Evolutionary conservation across 1,284 basidiomycete species (phyloP).

Genomic region (Ganoderma boninense): DNA sequence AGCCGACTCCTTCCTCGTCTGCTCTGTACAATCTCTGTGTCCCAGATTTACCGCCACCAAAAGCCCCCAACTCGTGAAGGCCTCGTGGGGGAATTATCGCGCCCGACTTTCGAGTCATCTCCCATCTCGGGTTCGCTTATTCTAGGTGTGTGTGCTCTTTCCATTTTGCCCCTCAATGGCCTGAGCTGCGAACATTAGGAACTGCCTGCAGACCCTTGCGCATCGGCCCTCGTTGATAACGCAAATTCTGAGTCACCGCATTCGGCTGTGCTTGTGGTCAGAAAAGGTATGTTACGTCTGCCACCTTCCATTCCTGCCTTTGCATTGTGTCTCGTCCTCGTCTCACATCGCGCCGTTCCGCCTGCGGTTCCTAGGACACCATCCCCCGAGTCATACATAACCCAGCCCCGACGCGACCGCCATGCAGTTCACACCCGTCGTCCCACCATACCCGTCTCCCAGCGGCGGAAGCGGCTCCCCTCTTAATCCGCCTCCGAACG

Average conservation of each 20-base stretch:
- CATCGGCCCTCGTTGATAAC: slow-evolving; percentile 7
- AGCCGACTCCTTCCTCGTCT: not conserved
- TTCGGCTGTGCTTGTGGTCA: slow-evolving; percentile 22
- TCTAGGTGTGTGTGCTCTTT: not conserved
- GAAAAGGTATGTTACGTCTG: slow-evolving; percentile 29
- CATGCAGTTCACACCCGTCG: slow-evolving; percentile 28
- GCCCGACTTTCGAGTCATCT: not conserved
- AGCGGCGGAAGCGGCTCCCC: slow-evolving; percentile 29
- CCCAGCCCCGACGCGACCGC: slow-evolving; percentile 8
- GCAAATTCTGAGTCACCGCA: slow-evolving; percentile 23
- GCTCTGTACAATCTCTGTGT: not conserved
- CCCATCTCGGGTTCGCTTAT: not conserved
- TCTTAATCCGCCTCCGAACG: slow-evolving; percentile 33
- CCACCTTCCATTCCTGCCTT: slow-evolving; percentile 13
- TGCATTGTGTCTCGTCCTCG: slow-evolving; percentile 11
- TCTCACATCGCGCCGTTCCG: slow-evolving; percentile 14
- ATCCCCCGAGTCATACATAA: slow-evolving; percentile 24
- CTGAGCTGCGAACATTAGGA: slow-evolving; percentile 1
- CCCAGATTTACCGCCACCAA: not conserved
- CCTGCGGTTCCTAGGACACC: slow-evolving; percentile 3
- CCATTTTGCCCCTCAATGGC: not conserved
- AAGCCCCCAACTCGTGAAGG: not conserved
- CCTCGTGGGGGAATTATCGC: slow-evolving; percentile 1
- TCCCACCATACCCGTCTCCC: slow-evolving; percentile 34
- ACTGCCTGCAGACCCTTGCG: not conserved